Conservation (phyloP, 768 basidiomycete species). For the Trametes coccinea region DNA sequence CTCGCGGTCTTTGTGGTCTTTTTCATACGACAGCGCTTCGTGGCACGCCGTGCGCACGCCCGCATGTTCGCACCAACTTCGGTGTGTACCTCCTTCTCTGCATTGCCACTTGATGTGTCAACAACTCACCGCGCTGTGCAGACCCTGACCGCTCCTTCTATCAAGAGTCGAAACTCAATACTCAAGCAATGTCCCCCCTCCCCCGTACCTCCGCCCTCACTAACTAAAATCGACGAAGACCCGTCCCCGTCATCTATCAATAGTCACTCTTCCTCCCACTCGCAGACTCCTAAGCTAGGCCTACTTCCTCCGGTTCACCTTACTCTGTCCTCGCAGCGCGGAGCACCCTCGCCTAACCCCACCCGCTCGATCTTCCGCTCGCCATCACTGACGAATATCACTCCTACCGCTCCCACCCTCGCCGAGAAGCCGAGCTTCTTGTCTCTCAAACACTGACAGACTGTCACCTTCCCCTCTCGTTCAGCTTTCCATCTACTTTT, state of each 20-base stretch:
- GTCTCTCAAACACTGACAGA: not conserved
- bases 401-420: not conserved
- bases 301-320: not conserved
- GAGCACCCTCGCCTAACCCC: not conserved
- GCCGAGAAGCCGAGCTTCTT: slow-evolving; percentile 12
- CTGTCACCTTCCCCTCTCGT: not conserved
- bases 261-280: not conserved
- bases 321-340: not conserved
- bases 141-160: not conserved
- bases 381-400: not conserved
- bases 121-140: not conserved
- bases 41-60: not conserved
- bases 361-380: not conserved
- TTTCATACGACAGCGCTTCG: not conserved
- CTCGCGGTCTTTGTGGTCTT: slow-evolving; percentile 4
- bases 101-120: not conserved
- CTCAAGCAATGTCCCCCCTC: not conserved
- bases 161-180: not conserved
- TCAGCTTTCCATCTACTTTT: too few species aligned
- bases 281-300: not conserved
- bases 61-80: not conserved
- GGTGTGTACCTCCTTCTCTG: not conserved
- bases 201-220: not conserved
- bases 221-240: slow-evolving; percentile 2
- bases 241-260: not conserved